Base-by-base conservation (phyloP, 345 rosid genomes). In the Mangifera indica region DNA sequence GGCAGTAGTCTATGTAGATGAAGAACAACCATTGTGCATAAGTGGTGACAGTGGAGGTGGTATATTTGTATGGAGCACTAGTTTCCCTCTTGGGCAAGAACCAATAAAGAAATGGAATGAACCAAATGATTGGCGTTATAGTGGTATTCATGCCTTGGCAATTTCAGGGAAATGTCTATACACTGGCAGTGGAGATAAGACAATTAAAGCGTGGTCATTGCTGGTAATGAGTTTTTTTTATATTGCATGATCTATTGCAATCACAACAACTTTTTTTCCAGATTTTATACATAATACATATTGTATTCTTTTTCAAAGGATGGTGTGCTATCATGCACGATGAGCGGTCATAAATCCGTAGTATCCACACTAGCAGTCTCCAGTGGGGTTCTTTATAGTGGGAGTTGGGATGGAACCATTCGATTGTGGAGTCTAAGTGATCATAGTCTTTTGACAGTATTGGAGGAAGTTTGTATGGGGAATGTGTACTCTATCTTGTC, bases 401-500 rank as follows among this genome's bases (percentile, higher is more conserved):
- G 98, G 58, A 90, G 98, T 77, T 90, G 97, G 94, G 98, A 92
- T 82, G 98, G 98, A 72, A 90, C 91, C 58, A 72, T 94, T 66
- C 72, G 92, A 67, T 80, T 94, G 67, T 92, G 98, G 98, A 85
- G 91, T 81, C 86, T 92, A 46, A 82, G 81, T 83, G 97, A 94
- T 82, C 93, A 90, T 66, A 80, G 87, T 80, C 82, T 87, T 67
- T 78, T 94, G 86, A 82, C 93, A 17, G 90, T 92, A 44, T 79
- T 92, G 76, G 92, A 90, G 46, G 90, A 86, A 64, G 89, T 83
- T 70, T 71, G 77, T 60, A 80, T 80, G 4, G 87, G 95, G 78
- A 76, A 72, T 53, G 72, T 77, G 74, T 72, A 80, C 59, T 81
- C 97, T 78, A 83, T 94, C 72, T 70, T 90, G 74, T 88, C 95